These are phyloP conservation scores for Pseudogymnoascus sp. DNA, from an alignment of 2,329 filamentous ascomycete genomes.

Conservation along the genomic window DNA sequence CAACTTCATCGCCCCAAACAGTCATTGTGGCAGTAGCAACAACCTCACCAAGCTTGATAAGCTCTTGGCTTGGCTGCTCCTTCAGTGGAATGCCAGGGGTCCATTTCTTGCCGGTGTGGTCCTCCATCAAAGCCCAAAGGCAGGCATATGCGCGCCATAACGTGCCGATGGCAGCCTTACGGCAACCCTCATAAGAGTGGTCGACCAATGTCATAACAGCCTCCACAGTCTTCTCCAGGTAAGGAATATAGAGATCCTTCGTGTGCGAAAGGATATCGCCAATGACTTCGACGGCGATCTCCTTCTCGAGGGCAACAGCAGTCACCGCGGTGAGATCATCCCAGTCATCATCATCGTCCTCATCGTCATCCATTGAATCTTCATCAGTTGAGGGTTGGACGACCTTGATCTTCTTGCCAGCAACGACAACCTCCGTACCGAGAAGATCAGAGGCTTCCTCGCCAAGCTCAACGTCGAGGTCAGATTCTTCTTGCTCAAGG, in stretches of 20 bases:
- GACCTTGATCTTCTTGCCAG: conserved; percentile 79
- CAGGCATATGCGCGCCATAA: conserved; percentile 90
- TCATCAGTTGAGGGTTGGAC: conserved; percentile 52
- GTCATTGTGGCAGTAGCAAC: conserved; percentile 76
- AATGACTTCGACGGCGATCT: conserved; percentile 90
- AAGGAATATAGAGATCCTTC: conserved; percentile 69
- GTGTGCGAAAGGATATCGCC: conserved; percentile 87
- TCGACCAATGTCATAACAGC: conserved; percentile 72
- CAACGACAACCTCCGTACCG: conserved; percentile 67
- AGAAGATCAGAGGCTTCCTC: conserved; percentile 67
- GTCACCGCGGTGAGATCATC: conserved; percentile 78
- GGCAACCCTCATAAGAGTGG: conserved; percentile 86
- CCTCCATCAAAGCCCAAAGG: conserved; percentile 80
- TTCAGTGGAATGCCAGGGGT: conserved; percentile 77
- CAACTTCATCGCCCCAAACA: conserved; percentile 82
- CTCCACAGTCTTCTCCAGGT: conserved; percentile 82
- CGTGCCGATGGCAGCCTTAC: conserved; percentile 84
- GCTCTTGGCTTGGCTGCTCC: conserved; percentile 66
- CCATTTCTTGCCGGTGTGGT: conserved; percentile 74
- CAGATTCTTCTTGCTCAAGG: conserved; percentile 79
- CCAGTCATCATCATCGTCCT: conserved; percentile 75
- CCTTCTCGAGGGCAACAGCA: conserved; percentile 88
- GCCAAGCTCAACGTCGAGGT: conserved; percentile 66
- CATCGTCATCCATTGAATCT: conserved; percentile 55
- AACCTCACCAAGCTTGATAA: conserved; percentile 78